Conservation (phyloP, 208 protist species). For the Trypanosoma cruzi region DNA sequence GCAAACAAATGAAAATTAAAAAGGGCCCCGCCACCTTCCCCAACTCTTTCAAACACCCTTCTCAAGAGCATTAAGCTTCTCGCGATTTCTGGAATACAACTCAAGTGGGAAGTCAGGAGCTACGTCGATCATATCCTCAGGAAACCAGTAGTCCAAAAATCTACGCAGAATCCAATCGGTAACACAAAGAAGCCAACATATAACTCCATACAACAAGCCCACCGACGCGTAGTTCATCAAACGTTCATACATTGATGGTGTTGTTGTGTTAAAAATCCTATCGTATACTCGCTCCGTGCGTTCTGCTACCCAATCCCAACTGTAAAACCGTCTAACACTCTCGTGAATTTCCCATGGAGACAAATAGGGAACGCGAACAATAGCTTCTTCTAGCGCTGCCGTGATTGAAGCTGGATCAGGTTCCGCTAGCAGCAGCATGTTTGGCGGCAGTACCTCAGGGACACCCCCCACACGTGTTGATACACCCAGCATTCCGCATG, state of each 20-base stretch:
- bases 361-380: constrained; percentile 69
- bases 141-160: constrained; percentile 81
- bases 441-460: constrained; percentile 96
- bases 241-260: constrained; percentile 79
- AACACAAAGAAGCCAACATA: constrained; percentile 89
- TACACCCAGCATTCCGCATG: constrained; percentile 94
- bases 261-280: constrained; percentile 55
- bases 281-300: constrained; percentile 96
- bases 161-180: constrained; percentile 86
- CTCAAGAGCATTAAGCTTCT: constrained; percentile 69
- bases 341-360: constrained; percentile 89
- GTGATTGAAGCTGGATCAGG: constrained; percentile 86
- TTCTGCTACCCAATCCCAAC: constrained; percentile 95
- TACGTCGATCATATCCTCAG: constrained; percentile 85
- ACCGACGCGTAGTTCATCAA: constrained; percentile 87
- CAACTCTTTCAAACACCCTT: constrained; percentile 12
- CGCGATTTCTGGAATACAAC: constrained; percentile 70
- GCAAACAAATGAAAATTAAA: constrained; percentile 16
- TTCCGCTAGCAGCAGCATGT: constrained; percentile 93
- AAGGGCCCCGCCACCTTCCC: not conserved
- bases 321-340: constrained; percentile 93
- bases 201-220: constrained; percentile 87
- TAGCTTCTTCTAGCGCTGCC: constrained; percentile 70
- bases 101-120: constrained; percentile 92
- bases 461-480: constrained; percentile 98